Percentiles rank a stretch among this genome's conserved stretches.
These are phyloP conservation scores for Cucurbita pepo DNA, from an alignment of 306 rosid species.

Conservation along the genomic window DNA sequence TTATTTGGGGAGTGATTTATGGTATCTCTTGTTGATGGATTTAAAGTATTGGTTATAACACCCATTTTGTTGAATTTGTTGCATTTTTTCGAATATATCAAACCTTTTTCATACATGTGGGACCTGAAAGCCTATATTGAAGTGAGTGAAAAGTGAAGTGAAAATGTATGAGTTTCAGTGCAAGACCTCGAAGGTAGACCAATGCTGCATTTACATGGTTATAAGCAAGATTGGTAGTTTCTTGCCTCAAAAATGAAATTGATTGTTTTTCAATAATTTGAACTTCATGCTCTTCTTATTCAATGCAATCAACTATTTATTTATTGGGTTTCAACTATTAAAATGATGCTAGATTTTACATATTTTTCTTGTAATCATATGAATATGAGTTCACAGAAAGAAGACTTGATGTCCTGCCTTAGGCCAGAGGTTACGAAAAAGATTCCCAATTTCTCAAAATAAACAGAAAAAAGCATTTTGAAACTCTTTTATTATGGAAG, in stretches of 20 bases:
- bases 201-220: neutral
- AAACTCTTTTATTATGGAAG: neutral
- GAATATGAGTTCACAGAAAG: neutral
- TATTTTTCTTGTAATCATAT: neutral
- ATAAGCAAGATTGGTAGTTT: neutral
- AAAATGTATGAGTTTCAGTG: neutral
- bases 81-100: neutral
- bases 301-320: neutral
- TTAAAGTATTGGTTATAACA: neutral
- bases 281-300: neutral
- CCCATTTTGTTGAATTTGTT: neutral
- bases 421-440: neutral
- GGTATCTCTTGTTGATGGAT: neutral
- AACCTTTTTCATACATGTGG: neutral
- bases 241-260: neutral
- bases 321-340: neutral
- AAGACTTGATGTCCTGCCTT: neutral
- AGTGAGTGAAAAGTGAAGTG: neutral
- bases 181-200: neutral
- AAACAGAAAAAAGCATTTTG: neutral
- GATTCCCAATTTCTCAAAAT: neutral
- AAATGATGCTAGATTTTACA: neutral
- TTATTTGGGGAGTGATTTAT: constrained; percentile 4
- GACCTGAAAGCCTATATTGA: neutral
- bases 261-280: neutral